Evolutionary conservation across 306 rosid genomes (phyloP), one percentile per base, ranked within the genome.

Genomic region (Malus domestica): DNA sequence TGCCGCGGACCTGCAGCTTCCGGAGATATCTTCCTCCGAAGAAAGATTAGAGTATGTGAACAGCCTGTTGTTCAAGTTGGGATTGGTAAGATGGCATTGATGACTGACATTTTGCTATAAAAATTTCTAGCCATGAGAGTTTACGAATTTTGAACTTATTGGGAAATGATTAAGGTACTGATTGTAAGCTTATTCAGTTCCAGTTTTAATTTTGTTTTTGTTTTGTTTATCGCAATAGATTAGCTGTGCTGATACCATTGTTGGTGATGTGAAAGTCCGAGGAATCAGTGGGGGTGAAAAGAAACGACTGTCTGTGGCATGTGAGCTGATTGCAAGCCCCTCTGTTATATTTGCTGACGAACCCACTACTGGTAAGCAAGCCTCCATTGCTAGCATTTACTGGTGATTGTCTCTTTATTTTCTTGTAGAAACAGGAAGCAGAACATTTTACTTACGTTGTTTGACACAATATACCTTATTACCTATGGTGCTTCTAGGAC

Each of bases 201-300:
- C 1, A 10, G 42, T 35, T 40, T 66, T 40, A 49, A 32, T 60
- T 77, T 68, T 66, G 19, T 20, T 64, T 83, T 68, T 46, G 45
- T 78, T 72, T 68, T 80, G 72, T 83, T 77, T 57, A 3, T 20
- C 57, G 33, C 71, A 45, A 90, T 79, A 95, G 98, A 94, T 92
- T 77, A 89, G 85, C 38, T 92, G 97, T 86, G 98, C 96, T n/a
- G 92, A 90, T 77, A 78, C 95, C 67, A 83, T 62, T 85, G 96
- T 95, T 61, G 99, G 97, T 58, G 99, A 95, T 84, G 92, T 86
- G 11, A 95, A 93, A 88, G 91, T 90, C 71, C 89, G 90, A 25
- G 97, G 98, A 71, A 90, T 95, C 64, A 92, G 97, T 75, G 96
- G 96, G 32, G 98, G 97, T 42, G 98, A 95, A 81, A 95, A 89